These are phyloP conservation scores for Fusarium coffeatum DNA, from an alignment of 2,329 filamentous ascomycete genomes.

Conservation along the genomic window DNA sequence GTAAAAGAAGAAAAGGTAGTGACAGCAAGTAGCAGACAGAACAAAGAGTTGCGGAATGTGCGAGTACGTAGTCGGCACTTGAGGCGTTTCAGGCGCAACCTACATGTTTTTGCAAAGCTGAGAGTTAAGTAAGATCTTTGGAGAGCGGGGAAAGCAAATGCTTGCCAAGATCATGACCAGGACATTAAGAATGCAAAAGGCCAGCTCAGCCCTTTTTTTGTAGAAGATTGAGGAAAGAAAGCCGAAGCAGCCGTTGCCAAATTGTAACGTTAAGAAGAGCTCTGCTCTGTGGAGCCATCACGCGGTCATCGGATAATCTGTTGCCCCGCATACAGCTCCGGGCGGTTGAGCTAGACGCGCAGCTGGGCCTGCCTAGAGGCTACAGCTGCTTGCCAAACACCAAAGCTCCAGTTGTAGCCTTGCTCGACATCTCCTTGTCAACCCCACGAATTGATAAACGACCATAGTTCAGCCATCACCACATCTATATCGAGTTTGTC, in stretches of 20 bases:
- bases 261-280: constrained; percentile 34
- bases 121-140: constrained; percentile 20
- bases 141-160: constrained; percentile 39
- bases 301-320: constrained; percentile 45
- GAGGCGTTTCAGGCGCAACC: constrained; percentile 42
- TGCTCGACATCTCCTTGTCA: constrained; percentile 43
- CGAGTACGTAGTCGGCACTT: constrained; percentile 23
- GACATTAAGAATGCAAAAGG: constrained; percentile 42
- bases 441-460: constrained; percentile 41
- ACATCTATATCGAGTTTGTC: constrained; percentile 11
- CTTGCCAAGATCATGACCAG: constrained; percentile 38
- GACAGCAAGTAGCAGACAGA: constrained; percentile 20
- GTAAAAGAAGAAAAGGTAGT: constrained; percentile 29
- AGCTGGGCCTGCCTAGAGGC: constrained; percentile 53
- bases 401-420: constrained; percentile 51
- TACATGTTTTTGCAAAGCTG: constrained; percentile 45
- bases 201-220: constrained; percentile 48
- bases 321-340: constrained; percentile 44
- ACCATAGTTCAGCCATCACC: constrained; percentile 24
- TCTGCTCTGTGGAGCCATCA: constrained; percentile 15
- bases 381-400: constrained; percentile 49
- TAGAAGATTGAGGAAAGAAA: constrained; percentile 42
- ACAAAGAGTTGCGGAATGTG: constrained; percentile 15
- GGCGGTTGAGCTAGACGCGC: constrained; percentile 52
- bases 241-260: constrained; percentile 45